Evolutionary conservation across 176 grass and related monocot species (phyloP).

Genomic region (Carex kokanica): DNA sequence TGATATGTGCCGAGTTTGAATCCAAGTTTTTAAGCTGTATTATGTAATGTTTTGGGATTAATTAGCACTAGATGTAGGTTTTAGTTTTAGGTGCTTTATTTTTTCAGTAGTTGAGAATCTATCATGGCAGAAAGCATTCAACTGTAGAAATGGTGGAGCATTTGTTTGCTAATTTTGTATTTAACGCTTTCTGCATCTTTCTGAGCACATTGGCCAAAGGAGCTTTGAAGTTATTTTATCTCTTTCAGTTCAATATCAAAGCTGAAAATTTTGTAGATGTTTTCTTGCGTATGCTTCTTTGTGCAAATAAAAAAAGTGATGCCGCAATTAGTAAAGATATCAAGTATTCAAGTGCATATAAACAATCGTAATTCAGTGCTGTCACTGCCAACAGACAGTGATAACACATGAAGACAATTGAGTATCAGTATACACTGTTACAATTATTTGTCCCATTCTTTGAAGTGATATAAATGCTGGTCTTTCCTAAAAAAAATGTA

Average conservation of each 20-base stretch:
- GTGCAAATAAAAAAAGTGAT: neutral
- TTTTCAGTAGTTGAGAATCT: neutral
- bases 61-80: constrained; percentile 8
- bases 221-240: neutral
- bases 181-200: constrained; percentile 17
- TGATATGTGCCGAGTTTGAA: neutral
- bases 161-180: constrained; percentile 21
- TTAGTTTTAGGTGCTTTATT: constrained; percentile 19
- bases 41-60: constrained; percentile 18
- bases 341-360: neutral
- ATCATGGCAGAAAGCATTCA: constrained; percentile 14
- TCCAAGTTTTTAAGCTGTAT: neutral
- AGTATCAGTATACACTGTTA: neutral
- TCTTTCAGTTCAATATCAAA: neutral
- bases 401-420: too few species aligned
- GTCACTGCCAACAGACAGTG: too few species aligned
- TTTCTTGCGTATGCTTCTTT: neutral
- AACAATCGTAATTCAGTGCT: neutral
- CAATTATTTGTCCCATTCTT: constrained; percentile 3
- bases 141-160: constrained; percentile 3
- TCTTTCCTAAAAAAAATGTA: too few species aligned
- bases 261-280: neutral
- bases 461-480: neutral
- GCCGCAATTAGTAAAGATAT: neutral
- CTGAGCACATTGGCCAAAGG: neutral